Base-by-base conservation (phyloP, 805 yeast genomes). In the Candida hispaniensis region DNA sequence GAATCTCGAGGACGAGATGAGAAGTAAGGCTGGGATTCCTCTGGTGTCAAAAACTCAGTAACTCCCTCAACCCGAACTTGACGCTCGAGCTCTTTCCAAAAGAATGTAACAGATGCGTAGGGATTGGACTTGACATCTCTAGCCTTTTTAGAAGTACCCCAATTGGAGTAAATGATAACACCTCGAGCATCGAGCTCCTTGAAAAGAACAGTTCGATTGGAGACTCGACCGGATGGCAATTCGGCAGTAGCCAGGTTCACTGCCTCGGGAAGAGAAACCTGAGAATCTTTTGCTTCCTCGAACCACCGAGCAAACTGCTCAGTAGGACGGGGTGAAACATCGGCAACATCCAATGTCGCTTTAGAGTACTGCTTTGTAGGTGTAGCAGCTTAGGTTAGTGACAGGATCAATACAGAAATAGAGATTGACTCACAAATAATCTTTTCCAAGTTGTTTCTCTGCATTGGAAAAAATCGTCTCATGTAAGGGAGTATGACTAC, bases 21-120 rank as follows among this genome's bases (percentile, higher is more conserved):
- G 58, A 73, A 91, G 58, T 91, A 91, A 30, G 76, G 64, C 47
- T 77, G 73, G 5, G 82, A 71, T 18, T 79, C 81, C 47, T 79
- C 86, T 40, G 75, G 64, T 16, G 73, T 63, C 26, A 86, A 79
- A 42, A 66, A 69, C 55, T 80, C 93, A 46, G 81, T 74, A 7
- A 61, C 45, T 18, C 98, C 98, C 56, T 91, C 97, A 6, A 91
- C 76, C 43, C 98, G 70, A 4, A 91, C 93, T 58, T 85, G 96
- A 46, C 96, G 73, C 61, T 91, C 95, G 23, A 78, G 55, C 44
- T 73, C 75, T 40, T 79, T 80, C 98, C 97, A 91, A 60, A 85
- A 91, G 55, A 88, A 91, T 8, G 79, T 77, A 44, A 91, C 61
- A 1, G 94, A 73, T 1, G 86, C 96, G 49, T 71, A 67, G 43